Evolutionary conservation across 2,329 filamentous ascomycete genomes (phyloP).

Genomic region (Arachnomyces sp.): DNA sequence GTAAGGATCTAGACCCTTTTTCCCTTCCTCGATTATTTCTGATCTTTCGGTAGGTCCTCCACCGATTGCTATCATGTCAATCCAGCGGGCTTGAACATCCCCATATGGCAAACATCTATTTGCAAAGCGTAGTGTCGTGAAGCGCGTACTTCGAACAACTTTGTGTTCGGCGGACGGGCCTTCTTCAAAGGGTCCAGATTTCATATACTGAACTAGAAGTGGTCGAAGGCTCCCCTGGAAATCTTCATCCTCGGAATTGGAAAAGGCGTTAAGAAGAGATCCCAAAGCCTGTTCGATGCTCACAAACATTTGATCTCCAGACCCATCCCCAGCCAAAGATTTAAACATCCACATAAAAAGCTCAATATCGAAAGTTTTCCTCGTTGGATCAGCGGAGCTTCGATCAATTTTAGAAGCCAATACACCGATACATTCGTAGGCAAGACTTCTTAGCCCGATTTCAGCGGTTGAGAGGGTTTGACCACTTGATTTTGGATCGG

Average conservation of each 20-base stretch:
- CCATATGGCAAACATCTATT: constrained; percentile 77
- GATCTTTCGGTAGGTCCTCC: constrained; percentile 58
- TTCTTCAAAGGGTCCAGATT: constrained; percentile 34
- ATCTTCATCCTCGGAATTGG: constrained; percentile 34
- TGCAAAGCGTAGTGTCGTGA: constrained; percentile 77
- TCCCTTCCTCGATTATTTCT: constrained; percentile 83
- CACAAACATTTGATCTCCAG: constrained; percentile 63
- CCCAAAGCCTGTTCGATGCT: constrained; percentile 86
- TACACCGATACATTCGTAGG: constrained; percentile 85
- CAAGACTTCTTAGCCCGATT: constrained; percentile 62
- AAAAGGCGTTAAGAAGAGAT: constrained; percentile 58
- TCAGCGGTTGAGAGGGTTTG: constrained; percentile 52
- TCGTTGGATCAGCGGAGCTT: constrained; percentile 16
- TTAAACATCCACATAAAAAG: constrained; percentile 71
- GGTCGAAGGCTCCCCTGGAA: constrained; percentile 39
- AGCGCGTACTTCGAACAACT: constrained; percentile 65
- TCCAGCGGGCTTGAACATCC: constrained; percentile 74
- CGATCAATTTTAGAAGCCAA: constrained; percentile 49
- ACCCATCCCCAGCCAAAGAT: constrained; percentile 71
- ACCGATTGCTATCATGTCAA: constrained; percentile 73
- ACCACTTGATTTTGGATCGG: constrained; percentile 45
- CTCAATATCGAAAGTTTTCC: constrained; percentile 39
- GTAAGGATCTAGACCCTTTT: constrained; percentile 74
- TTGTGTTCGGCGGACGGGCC: constrained; percentile 30
- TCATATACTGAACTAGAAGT: constrained; percentile 63